These are phyloP conservation scores for Lactifluus piperatus DNA, from an alignment of 768 basidiomycete species.

Conservation along the genomic window DNA sequence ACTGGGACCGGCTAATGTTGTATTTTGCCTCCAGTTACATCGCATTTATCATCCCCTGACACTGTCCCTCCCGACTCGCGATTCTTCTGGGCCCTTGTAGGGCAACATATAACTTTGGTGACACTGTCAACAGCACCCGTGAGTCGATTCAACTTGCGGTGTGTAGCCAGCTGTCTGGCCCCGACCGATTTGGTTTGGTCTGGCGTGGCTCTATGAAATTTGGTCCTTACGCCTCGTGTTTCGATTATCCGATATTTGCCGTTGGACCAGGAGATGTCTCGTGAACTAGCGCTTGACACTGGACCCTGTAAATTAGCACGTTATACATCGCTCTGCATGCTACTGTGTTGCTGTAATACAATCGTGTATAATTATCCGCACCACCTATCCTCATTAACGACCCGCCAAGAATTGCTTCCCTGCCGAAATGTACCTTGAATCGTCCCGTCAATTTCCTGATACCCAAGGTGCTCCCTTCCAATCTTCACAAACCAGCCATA, in stretches of 20 bases:
- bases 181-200: not conserved
- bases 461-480: slow-evolving; percentile 49
- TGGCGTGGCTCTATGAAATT: not conserved
- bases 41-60: not conserved
- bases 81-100: not conserved
- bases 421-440: not conserved
- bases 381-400: not conserved
- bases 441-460: slow-evolving; percentile 40
- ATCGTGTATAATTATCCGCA: too few relatives aligned
- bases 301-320: not conserved
- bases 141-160: not conserved
- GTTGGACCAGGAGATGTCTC: not conserved
- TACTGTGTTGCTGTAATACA: not conserved
- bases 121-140: not conserved
- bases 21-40: not conserved
- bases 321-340: slow-evolving; percentile 39
- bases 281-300: not conserved
- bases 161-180: not conserved
- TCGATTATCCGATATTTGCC: not conserved
- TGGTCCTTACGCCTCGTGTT: not conserved
- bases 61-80: not conserved
- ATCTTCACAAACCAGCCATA: slow-evolving; percentile 48
- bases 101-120: not conserved
- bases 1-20: slow-evolving; percentile 11
- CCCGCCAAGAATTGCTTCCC: not conserved